phyloP scores from a whole-genome alignment of 2,329 filamentous ascomycete genomes.

The Acrocalymma vagum region DNA sequence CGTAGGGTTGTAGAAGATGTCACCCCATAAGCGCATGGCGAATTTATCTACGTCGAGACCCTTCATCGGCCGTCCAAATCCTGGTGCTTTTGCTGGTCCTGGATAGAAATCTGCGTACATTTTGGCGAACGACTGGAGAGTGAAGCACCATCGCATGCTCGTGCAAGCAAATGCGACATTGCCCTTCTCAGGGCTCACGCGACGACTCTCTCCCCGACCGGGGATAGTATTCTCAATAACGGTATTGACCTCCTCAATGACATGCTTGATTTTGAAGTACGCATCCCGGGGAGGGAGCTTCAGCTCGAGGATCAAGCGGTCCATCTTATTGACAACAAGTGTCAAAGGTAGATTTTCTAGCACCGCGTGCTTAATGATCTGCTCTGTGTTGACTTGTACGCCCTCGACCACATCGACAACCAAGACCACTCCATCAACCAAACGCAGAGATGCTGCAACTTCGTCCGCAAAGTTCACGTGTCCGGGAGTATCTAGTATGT shows the following conservation, averaged over 20 bases:
- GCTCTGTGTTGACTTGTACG: constrained; percentile 98
- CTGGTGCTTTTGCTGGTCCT: constrained; percentile 52
- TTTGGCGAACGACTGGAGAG: constrained; percentile 89
- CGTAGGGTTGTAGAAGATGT: constrained; percentile 92
- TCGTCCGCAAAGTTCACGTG: constrained; percentile 99
- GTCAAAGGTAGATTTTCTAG: constrained; percentile 89
- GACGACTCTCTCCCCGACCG: constrained; percentile 77
- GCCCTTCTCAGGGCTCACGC: constrained; percentile 93
- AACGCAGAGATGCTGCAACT: constrained; percentile 83
- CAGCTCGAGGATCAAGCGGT: constrained; percentile 90
- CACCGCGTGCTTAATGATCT: constrained; percentile 95
- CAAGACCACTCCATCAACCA: constrained; percentile 91
- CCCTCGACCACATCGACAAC: constrained; percentile 97
- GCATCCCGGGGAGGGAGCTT: constrained; percentile 94
- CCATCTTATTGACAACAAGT: constrained; percentile 96
- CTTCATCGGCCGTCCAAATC: constrained; percentile 44
- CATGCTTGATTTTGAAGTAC: constrained; percentile 98
- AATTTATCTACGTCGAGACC: constrained; percentile 81
- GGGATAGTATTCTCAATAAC: constrained; percentile 89
- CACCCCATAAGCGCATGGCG: constrained; percentile 87
- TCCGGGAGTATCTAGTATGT: constrained; percentile 94
- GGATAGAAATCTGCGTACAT: constrained; percentile 94
- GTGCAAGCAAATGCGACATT: constrained; percentile 98
- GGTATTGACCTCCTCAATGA: constrained; percentile 98
- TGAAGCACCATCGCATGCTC: constrained; percentile 97